Base-by-base conservation (phyloP, 805 yeast genomes). In the Myxozyma monticola region DNA sequence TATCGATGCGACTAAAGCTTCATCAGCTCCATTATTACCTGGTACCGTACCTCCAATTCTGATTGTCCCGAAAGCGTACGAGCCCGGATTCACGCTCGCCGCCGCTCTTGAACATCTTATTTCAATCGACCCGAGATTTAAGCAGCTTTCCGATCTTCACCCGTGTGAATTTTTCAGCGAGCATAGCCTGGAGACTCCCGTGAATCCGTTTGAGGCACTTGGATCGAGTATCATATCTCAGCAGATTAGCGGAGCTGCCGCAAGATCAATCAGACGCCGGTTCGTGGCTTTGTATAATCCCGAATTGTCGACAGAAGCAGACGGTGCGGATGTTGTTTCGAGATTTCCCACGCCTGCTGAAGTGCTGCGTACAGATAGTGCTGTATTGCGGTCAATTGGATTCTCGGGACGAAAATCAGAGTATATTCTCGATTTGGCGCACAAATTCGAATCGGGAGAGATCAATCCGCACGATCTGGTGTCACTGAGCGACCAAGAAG, bases 171-270 rank as follows among this genome's bases (percentile, higher is more conserved):
- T 54, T 26, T 29, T 58, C 14, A 35, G 31, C 12, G 47, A 45
- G 14, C 37, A 29, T 4, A 39, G 36, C 25, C 30, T 48, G 12
- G 47, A 37, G 10, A 37, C 29, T 22, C 49, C 60, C 26, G 50
- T 56, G 14, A 48, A 65, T 42, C 74, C 75, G 44, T 78, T 75
- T 53, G 66, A 67, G 20, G 68, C 71, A 17, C 62, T 80, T 7
- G 72, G 72, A 1, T 66, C 72, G 37, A 74, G 79, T 3, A 77
- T 86, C 2, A 77, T 85, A 2, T 76, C 84, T 0, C 93, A 86
- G 65, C 93, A 85, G 63, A 78, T 86, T 9, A 81, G 86, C 56
- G 96, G 96, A 1, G 76, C 79, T 0, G 95, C 96, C 1, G 96
- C 96, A 0, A 65, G 62, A 8, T 75, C 89, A 0, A 85, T 89